phyloP scores from a whole-genome alignment of 768 basidiomycete species.

The Dioszegia crocea region DNA sequence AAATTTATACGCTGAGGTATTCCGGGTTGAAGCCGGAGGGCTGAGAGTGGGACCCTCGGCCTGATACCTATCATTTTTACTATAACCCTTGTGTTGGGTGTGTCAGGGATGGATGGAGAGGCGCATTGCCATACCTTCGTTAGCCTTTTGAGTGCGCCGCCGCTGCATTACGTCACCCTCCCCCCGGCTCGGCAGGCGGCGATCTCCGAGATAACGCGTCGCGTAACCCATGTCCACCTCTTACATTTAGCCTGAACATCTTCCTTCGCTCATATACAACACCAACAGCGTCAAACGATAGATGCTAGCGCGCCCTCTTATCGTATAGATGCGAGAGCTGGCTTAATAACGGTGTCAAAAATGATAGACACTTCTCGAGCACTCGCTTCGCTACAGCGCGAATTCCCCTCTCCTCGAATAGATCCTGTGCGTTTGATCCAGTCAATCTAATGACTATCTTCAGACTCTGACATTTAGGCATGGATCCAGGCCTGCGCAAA shows the following conservation, averaged over 20 bases:
- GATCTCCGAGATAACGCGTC: no score
- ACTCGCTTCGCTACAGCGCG: slow-evolving; percentile 15
- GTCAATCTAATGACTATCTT: not conserved
- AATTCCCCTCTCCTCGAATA: slow-evolving; percentile 24
- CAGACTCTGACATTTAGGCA: no score
- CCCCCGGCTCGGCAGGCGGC: no score
- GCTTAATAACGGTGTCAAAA: not conserved
- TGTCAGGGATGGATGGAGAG: not conserved
- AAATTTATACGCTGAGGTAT: not conserved
- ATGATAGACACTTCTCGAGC: slow-evolving; percentile 23
- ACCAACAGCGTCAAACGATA: no score
- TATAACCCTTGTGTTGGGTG: not conserved
- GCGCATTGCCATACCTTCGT: no score
- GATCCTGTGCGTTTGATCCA: slow-evolving; percentile 26
- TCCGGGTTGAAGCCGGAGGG: not conserved
- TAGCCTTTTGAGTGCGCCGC: no score
- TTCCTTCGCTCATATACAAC: no score
- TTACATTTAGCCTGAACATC: no score
- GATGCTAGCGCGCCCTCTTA: no score
- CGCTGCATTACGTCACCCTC: no score
- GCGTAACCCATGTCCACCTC: no score
- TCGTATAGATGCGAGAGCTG: no score
- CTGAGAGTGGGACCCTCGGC: not conserved
- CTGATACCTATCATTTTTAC: not conserved
- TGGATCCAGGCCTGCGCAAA: slow-evolving; percentile 26